Conservation (phyloP, 768 basidiomycete species). For the Suillus clintonianus region DNA sequence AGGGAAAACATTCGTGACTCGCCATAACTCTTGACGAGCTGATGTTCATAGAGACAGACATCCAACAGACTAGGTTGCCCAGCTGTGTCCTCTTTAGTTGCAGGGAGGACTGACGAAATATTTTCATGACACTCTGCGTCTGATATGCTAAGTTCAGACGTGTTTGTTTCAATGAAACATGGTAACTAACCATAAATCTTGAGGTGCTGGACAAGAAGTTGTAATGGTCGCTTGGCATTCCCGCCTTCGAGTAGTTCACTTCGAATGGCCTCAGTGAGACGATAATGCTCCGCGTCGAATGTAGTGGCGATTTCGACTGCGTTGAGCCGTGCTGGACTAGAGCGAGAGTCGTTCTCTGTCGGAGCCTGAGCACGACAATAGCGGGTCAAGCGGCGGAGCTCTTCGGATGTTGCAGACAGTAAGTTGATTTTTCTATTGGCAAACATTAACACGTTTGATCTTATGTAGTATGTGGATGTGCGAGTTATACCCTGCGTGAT, state of each 20-base stretch:
- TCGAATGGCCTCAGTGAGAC: conserved; percentile 30
- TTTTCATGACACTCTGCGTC: neutral
- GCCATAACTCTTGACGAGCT: neutral
- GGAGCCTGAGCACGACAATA: neutral
- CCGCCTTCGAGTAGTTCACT: conserved; percentile 22
- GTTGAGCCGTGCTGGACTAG: conserved; percentile 33
- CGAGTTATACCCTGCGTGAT: conserved; percentile 1
- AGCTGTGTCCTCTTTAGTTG: neutral
- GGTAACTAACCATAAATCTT: conserved; percentile 44
- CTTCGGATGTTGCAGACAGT: neutral
- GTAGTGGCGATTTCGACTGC: conserved; percentile 33
- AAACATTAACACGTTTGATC: neutral
- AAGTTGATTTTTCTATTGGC: neutral
- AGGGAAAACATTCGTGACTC: neutral
- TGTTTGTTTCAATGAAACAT: neutral
- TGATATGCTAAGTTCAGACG: neutral
- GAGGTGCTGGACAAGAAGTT: conserved; percentile 29
- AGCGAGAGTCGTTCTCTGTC: neutral
- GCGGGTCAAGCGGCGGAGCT: neutral
- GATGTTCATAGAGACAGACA: neutral
- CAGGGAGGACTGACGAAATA: neutral
- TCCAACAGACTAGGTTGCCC: neutral
- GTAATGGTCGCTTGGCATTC: conserved; percentile 36
- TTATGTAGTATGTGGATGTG: neutral
- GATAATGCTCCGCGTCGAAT: conserved; percentile 30